Evolutionary conservation across 2,329 filamentous ascomycete species (phyloP).

Genomic region (Alternaria sp.): DNA sequence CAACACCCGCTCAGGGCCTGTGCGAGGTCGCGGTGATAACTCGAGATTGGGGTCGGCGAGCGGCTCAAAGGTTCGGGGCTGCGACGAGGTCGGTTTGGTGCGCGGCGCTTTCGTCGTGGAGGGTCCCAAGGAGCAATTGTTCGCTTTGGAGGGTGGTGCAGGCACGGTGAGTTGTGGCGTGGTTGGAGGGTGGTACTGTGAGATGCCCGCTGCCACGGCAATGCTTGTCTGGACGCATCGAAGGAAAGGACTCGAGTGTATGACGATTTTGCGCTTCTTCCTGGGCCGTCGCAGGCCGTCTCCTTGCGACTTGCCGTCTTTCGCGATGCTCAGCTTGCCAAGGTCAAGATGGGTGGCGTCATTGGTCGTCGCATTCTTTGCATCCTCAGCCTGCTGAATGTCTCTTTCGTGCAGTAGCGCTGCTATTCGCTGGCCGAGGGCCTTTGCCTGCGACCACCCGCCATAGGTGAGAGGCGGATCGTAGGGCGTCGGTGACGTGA

Average conservation of each 20-base stretch:
- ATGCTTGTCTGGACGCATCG: constrained; percentile 93
- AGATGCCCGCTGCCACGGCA: constrained; percentile 84
- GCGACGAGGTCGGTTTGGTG: constrained; percentile 30
- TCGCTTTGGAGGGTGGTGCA: constrained; percentile 30
- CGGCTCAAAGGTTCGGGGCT: constrained; percentile 42
- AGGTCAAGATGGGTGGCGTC: constrained; percentile 37
- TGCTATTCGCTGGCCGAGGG: constrained; percentile 84
- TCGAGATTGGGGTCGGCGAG: constrained; percentile 51
- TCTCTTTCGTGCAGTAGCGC: constrained; percentile 67
- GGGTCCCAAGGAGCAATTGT: constrained; percentile 19
- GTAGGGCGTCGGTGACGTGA: constrained; percentile 91
- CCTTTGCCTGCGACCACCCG: constrained; percentile 87
- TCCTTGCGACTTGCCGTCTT: constrained; percentile 6
- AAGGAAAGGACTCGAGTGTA: constrained; percentile 93
- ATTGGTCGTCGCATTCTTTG: constrained; percentile 26
- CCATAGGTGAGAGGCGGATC: constrained; percentile 94
- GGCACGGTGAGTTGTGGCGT: constrained; percentile 34
- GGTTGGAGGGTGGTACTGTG: constrained; percentile 64
- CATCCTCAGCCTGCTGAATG: constrained; percentile 53
- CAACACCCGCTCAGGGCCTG: constrained; percentile 48
- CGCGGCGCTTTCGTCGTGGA: constrained; percentile 29
- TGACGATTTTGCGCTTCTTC: constrained; percentile 76
- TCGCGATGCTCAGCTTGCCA: constrained; percentile 30
- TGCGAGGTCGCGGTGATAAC: constrained; percentile 43
- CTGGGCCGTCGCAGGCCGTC: constrained; percentile 1